These are phyloP conservation scores for Pseudophaeomoniella oleicola DNA, from an alignment of 2,329 filamentous ascomycete species.

Conservation along the genomic window DNA sequence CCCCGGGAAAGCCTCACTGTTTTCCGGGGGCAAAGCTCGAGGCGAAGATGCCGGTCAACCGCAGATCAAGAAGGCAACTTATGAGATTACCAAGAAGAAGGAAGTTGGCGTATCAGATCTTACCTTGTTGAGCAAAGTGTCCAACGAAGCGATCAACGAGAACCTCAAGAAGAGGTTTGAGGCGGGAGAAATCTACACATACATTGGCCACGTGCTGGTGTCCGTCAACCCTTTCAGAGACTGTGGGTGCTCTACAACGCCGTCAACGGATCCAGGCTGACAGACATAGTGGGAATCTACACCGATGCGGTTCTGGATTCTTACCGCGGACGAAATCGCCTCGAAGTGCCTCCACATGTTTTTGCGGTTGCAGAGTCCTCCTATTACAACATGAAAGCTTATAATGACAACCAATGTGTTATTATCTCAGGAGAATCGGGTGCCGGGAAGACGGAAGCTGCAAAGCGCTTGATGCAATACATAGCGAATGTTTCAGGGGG, in stretches of 20 bases:
- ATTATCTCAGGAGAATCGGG: constrained; percentile 98
- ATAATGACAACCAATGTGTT: constrained; percentile 97
- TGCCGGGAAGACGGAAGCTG: constrained; percentile 95
- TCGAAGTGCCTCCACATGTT: constrained; percentile 87
- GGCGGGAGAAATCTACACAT: constrained; percentile 96
- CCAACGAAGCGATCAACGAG: constrained; percentile 98
- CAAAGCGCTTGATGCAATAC: constrained; percentile 98
- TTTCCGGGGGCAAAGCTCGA: constrained; percentile 11
- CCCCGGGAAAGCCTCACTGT: constrained; percentile 11
- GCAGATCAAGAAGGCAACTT: constrained; percentile 88
- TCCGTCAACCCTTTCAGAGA: constrained; percentile 98
- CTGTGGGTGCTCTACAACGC: constrained; percentile 41
- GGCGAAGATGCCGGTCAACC: constrained; percentile 31
- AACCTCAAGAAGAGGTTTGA: constrained; percentile 98
- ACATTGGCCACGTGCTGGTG: constrained; percentile 98
- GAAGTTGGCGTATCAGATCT: constrained; percentile 97
- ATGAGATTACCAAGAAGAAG: constrained; percentile 96
- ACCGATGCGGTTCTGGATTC: constrained; percentile 85
- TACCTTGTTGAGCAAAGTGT: constrained; percentile 94
- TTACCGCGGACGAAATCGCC: constrained; percentile 91
- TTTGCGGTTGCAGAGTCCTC: constrained; percentile 92
- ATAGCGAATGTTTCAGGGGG: constrained; percentile 94
- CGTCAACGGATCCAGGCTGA: too few species aligned
- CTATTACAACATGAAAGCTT: constrained; percentile 99
- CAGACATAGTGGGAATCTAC: constrained; percentile 87